phyloP scores from a whole-genome alignment of 305 asterid species.

The Fraxinus xanthoxyloides region DNA sequence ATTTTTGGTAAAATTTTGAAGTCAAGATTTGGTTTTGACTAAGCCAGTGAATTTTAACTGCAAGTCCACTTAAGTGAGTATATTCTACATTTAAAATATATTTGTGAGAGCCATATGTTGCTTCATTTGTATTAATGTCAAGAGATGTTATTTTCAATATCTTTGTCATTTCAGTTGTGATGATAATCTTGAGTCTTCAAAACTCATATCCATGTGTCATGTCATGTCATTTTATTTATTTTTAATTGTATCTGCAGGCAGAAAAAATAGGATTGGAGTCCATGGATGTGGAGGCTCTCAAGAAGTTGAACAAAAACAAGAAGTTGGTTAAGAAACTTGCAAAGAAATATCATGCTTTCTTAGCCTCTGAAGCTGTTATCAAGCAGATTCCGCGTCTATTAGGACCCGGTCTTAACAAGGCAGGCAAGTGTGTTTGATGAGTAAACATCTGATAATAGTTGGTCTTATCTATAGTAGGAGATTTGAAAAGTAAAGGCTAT shows the following conservation, averaged over 20 bases:
- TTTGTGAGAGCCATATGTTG: neutral
- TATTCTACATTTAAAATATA: neutral
- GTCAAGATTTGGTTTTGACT: neutral
- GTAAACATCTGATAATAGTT: neutral
- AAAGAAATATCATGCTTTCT: conserved; percentile 68
- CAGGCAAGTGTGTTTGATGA: conserved; percentile 45
- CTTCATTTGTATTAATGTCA: neutral
- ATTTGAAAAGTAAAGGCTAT: neutral
- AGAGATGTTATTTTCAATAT: neutral
- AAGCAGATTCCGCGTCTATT: conserved; percentile 76
- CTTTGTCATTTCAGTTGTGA: neutral
- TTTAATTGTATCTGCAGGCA: conserved; percentile 35
- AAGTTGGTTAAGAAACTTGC: conserved; percentile 71
- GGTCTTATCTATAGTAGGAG: neutral
- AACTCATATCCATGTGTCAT: neutral
- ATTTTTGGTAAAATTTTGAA: neutral
- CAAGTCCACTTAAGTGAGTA: neutral
- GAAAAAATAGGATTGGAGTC: conserved; percentile 60
- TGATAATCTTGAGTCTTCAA: neutral
- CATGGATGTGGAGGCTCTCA: conserved; percentile 71
- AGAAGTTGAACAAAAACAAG: conserved; percentile 69
- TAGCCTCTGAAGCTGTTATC: conserved; percentile 68
- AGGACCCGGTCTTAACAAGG: conserved; percentile 79
- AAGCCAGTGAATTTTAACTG: neutral
- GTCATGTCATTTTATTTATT: neutral